Evolutionary conservation across 2,329 filamentous ascomycete species (phyloP), one percentile per base, ranked within the genome.

Genomic region (Pseudogymnoascus sp.): DNA sequence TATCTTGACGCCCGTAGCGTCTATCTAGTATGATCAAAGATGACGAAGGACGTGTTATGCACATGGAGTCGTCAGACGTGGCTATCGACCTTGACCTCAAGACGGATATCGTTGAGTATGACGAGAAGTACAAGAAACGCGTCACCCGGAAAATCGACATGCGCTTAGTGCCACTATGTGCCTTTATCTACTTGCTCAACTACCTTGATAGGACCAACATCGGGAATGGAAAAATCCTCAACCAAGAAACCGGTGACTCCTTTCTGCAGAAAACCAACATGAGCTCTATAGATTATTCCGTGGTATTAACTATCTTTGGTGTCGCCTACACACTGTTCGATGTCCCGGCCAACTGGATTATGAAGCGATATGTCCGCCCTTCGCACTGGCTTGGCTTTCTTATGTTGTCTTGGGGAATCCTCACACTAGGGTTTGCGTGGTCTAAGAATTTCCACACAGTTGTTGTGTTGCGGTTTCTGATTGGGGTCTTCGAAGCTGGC

Each of bases 161-260:
- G 16, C 79, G 82, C 62, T 87, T 89, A 63, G 76, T 89, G 12
- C 86, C 87, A 1, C 75, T 89, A 12, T 83, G 79, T n/a, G 83
- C 84, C 5, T 76, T 73, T 61, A 87, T 89, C 60, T 90, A 88
- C 72, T 78, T 89, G 53, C 79, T 89, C 21, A 87, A 84, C 73
- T 89, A 87, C 71, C 80, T 89, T 23, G 87, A 89, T 73, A 79
- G 84, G 46, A 82, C 84, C 63, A 90, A 89, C 72, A 89, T 90
- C 63, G 86, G 79, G 63, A 88, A 88, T 71, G 85, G 86, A 43
- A 86, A 84, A 73, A 83, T 88, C 25, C 78, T 89, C 65, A 89
- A 90, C 70, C 76, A 80, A 18, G 78, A 82, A 9, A 61, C 60
- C 23, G n/a, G 23, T 7, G 60, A 61, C 36, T 36, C 36, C 28